Percentiles rank a stretch among this genome's conserved stretches.
Evolutionary conservation across 768 basidiomycete genomes (phyloP).

Genomic region (Calocybe gangraenosa): DNA sequence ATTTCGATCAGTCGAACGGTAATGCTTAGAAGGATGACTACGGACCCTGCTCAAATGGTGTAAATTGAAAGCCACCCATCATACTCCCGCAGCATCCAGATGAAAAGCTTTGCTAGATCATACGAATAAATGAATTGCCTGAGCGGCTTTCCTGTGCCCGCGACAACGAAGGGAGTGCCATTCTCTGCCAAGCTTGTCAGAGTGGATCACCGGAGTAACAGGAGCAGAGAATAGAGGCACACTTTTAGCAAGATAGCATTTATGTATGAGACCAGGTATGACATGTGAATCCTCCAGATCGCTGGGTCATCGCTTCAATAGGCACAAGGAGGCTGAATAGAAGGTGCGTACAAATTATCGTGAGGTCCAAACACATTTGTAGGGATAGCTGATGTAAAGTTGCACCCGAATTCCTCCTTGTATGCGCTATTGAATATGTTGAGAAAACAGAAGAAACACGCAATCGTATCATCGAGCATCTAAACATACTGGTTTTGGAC

Average conservation of each 20-base stretch:
- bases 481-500: constrained; percentile 82
- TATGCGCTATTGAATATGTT: constrained; percentile 63
- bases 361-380: constrained; percentile 96
- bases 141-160: constrained; percentile 87
- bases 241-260: constrained; percentile 91
- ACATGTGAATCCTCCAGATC: constrained; percentile 91
- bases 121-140: constrained; percentile 98
- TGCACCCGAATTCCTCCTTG: constrained; percentile 91
- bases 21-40: no score
- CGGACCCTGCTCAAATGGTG: constrained; percentile 82
- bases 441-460: neutral
- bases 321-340: neutral
- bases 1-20: neutral
- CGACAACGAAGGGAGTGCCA: constrained; percentile 79
- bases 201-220: no score
- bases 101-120: constrained; percentile 92
- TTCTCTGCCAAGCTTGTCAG: constrained; percentile 46
- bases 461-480: neutral
- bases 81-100: constrained; percentile 90
- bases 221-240: constrained; percentile 9
- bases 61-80: constrained; percentile 87
- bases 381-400: constrained; percentile 95
- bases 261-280: constrained; percentile 91
- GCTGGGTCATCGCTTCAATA: constrained; percentile 33
- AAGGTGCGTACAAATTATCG: constrained; percentile 74